Percentiles rank a stretch among this genome's conserved stretches.
phyloP scores from a whole-genome alignment of 805 yeast species.

The Wickerhamiella lipophila region DNA sequence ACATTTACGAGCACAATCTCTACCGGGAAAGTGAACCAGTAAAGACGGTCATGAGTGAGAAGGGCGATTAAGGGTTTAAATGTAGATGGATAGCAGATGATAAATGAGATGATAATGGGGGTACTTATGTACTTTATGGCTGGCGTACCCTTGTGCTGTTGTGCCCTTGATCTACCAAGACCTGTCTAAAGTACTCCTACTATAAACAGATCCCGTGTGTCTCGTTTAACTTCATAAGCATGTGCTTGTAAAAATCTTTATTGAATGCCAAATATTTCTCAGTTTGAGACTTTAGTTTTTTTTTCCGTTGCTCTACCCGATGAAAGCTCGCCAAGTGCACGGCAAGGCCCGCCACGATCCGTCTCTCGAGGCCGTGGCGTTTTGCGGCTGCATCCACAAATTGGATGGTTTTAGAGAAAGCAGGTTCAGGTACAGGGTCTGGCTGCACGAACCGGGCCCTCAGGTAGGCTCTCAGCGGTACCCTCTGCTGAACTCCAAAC shows the following conservation, averaged over 20 bases:
- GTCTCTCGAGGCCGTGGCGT: constrained; percentile 20
- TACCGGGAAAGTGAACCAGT: constrained; percentile 89
- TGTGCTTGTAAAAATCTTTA: constrained; percentile 16
- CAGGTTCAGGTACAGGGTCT: background rate
- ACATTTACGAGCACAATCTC: constrained; percentile 82
- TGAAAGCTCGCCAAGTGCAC: constrained; percentile 8
- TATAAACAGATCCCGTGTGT: constrained; percentile 1
- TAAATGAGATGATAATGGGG: no score
- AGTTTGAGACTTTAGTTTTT: constrained; percentile 27
- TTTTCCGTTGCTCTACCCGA: constrained; percentile 18
- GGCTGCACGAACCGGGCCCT: background rate
- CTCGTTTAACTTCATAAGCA: constrained; percentile 14
- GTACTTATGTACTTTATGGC: no score
- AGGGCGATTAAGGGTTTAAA: constrained; percentile 24
- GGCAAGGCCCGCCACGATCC: constrained; percentile 13
- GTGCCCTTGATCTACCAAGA: no score
- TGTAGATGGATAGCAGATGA: no score
- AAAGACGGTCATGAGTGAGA: constrained; percentile 50
- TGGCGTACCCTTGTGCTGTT: no score
- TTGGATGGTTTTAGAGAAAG: constrained; percentile 17
- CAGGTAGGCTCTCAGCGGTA: background rate
- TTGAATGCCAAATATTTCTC: constrained; percentile 36
- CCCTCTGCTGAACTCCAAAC: constrained; percentile 2
- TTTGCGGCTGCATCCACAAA: constrained; percentile 20
- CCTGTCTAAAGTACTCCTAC: no score